Base-by-base conservation (phyloP, 163 green algal species). In the Botryococcus braunii region DNA sequence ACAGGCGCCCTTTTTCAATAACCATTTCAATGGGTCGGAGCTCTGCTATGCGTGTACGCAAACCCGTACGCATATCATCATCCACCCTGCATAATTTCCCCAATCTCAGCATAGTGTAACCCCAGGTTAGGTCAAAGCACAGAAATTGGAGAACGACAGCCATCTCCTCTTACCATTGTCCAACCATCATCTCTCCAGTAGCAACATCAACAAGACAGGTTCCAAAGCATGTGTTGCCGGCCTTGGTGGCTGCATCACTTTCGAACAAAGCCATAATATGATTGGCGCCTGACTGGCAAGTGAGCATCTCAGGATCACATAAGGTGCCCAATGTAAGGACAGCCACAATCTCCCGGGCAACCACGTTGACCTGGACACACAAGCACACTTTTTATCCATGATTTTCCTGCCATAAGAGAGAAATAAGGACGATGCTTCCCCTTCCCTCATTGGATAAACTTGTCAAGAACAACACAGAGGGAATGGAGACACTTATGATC, bases 301-400 rank as follows among this genome's bases (percentile, higher is more conserved):
- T 65, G 55, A 97, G 74, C 93, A 98, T 97, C 41, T 95, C 89
- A 2, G 80, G 68, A 65, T 98, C 93, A 2, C 88, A 84, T 40
- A 99, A 76, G 2, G 92, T 98, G 50, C 88, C 93, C 7, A 9
- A 25, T 0, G 86, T 94, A 37, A 98, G 75, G 39, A 97, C 85
- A 2, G 91, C 87, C 46, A 96, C 88, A 65, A 82, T 80, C 65
- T 93, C 88, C 11, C 91, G 81, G 46, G 77, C 76, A 48, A 97
- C 92, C 64, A 94, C 84, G 31, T 29, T 73, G 11, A 74, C 66
- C 76, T 82, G 76, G n/a, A n/a, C n/a, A n/a, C n/a, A n/a, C n/a
- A n/a, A n/a, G n/a, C n/a, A n/a, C n/a, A n/a, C n/a, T n/a, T n/a
- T n/a, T n/a, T n/a, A n/a, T n/a, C n/a, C n/a, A n/a, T n/a, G n/a